Conservation (phyloP, 192 early-diverging fungal genomes). For the Coemansia sp. region DNA sequence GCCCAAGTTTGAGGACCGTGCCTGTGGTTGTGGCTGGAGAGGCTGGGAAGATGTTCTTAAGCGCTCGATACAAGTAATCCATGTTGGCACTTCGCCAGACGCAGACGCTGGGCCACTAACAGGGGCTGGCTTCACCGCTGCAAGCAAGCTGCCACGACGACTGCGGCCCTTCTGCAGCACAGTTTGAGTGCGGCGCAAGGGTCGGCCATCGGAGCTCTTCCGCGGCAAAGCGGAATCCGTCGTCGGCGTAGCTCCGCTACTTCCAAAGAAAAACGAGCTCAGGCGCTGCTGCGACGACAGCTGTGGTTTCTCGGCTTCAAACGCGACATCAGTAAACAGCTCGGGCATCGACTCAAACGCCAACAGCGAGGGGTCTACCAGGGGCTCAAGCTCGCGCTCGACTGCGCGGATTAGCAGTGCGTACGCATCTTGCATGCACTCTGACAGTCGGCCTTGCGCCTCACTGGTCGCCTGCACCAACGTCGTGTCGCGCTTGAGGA, state of each 20-base stretch:
- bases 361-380: constrained; percentile 68
- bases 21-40: neutral
- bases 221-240: constrained; percentile 1
- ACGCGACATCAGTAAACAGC: constrained; percentile 55
- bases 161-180: constrained; percentile 31
- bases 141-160: constrained; percentile 43
- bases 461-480: constrained; percentile 70
- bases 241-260: constrained; percentile 18
- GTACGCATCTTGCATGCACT: constrained; percentile 76
- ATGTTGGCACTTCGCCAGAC: constrained; percentile 32
- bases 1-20: constrained; percentile 2
- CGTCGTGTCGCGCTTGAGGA: constrained; percentile 81
- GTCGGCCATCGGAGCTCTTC: constrained; percentile 49
- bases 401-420: constrained; percentile 66
- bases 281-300: constrained; percentile 29
- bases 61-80: constrained; percentile 39
- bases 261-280: constrained; percentile 51
- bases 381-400: constrained; percentile 64
- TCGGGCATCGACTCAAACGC: constrained; percentile 72
- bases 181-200: constrained; percentile 50
- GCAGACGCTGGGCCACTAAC: constrained; percentile 31
- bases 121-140: constrained; percentile 1
- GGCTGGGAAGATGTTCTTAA: neutral
- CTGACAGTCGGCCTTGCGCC: constrained; percentile 77
- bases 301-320: constrained; percentile 41